These are phyloP conservation scores for Durio zibethinus DNA, from an alignment of 345 rosid genomes.

Conservation along the genomic window DNA sequence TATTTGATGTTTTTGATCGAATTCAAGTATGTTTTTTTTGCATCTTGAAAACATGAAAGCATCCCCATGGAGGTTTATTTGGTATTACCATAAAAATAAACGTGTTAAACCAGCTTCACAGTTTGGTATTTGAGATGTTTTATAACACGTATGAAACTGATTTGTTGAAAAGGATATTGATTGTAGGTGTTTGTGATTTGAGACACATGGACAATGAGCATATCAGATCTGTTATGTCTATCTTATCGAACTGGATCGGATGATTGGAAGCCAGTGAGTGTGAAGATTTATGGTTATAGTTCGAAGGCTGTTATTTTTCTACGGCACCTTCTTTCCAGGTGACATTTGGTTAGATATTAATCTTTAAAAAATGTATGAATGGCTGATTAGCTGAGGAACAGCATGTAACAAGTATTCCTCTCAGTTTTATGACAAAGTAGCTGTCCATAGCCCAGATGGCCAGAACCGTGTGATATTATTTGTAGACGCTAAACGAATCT, in stretches of 20 bases:
- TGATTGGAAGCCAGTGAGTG: conserved; percentile 74
- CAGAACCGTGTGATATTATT: neutral
- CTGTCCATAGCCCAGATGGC: neutral
- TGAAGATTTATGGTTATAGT: conserved; percentile 45
- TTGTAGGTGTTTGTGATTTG: conserved; percentile 9
- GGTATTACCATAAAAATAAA: neutral
- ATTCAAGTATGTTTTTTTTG: neutral
- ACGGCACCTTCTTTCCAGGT: conserved; percentile 48
- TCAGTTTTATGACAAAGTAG: neutral
- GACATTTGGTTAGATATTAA: conserved; percentile 34
- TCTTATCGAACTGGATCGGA: conserved; percentile 77
- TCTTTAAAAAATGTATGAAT: neutral
- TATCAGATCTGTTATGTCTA: conserved; percentile 73
- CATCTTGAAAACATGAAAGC: neutral
- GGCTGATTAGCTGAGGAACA: neutral
- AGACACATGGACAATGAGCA: conserved; percentile 70
- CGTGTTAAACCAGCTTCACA: neutral
- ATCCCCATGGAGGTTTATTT: neutral
- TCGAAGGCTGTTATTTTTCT: conserved; percentile 48
- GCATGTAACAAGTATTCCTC: neutral
- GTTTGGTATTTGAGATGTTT: neutral
- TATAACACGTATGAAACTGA: neutral
- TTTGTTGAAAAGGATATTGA: neutral
- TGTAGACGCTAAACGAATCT: neutral
- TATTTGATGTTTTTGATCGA: neutral